These are phyloP conservation scores for Ceratocystis colombiana DNA, from an alignment of 2,329 filamentous ascomycete genomes.

Conservation along the genomic window DNA sequence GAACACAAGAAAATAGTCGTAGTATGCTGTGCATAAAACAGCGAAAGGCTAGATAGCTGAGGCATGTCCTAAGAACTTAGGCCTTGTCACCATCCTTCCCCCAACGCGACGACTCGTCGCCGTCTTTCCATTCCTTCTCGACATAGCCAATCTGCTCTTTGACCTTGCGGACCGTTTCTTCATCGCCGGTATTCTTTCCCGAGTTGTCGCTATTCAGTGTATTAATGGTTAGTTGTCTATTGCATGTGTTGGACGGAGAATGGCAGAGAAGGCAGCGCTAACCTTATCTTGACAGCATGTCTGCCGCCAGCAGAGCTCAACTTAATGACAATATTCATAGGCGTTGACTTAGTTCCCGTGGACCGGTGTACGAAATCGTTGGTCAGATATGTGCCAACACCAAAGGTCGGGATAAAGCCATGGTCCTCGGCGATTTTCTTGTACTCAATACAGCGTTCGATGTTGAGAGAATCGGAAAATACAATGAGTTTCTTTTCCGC, in stretches of 20 bases:
- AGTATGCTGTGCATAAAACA: background rate
- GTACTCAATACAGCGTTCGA: slow-evolving; percentile 84
- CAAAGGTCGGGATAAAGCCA: slow-evolving; percentile 79
- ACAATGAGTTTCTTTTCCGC: slow-evolving; percentile 78
- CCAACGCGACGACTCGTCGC: slow-evolving; percentile 78
- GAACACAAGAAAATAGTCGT: background rate
- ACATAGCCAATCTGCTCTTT: slow-evolving; percentile 79
- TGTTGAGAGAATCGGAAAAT: slow-evolving; percentile 89
- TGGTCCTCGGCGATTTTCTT: slow-evolving; percentile 69
- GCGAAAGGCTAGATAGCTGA: background rate
- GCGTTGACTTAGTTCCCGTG: slow-evolving; percentile 72
- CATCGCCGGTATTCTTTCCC: slow-evolving; percentile 89
- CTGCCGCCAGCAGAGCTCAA: slow-evolving; percentile 72
- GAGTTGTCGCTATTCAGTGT: slow-evolving; percentile 54
- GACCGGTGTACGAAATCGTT: slow-evolving; percentile 75
- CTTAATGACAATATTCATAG: slow-evolving; percentile 97
- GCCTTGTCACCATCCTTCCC: slow-evolving; percentile 40
- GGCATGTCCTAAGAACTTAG: slow-evolving; percentile 17
- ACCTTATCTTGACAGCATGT: slow-evolving; percentile 79
- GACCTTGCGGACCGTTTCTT: slow-evolving; percentile 64
- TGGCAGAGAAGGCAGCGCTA: slow-evolving; percentile 21
- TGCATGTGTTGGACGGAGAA: slow-evolving; percentile 17
- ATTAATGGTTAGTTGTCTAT: slow-evolving; percentile 20
- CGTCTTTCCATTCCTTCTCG: slow-evolving; percentile 72
- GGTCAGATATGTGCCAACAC: slow-evolving; percentile 89